Base-by-base conservation (phyloP, 129 eudicot genomes). In the Chrysanthemum makinoi region DNA sequence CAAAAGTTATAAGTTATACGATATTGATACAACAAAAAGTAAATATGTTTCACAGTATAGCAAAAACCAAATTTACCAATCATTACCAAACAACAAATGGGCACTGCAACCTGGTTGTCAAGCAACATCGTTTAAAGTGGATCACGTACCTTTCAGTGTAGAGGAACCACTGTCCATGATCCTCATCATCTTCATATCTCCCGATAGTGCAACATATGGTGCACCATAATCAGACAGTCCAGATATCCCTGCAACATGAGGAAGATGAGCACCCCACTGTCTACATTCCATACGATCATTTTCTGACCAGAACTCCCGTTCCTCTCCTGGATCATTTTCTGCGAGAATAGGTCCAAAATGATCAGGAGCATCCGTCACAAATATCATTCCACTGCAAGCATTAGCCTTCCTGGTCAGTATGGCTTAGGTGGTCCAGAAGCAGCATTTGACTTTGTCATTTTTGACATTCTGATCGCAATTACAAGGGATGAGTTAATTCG, bases 131-230 rank as follows among this genome's bases (percentile, higher is more conserved):
- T 22, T 22, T 22, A 1, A 22, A 22, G 24, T 22, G 24, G 24
- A 22, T 22, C 24, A 10, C 12, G 3, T 71, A 86, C 90, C 89
- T 91, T 78, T 89, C 91, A 0, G 91, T 86, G 65, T 89, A 88
- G 75, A 85, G 76, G 56, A 92, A 92, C 98, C 96, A 89, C 98
- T 13, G 96, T 13, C 98, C 98, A 50, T 92, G 90, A 75, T 92
- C 96, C 66, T 92, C 98, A 50, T 92, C 98, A 76, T 92, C 98
- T 64, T 80, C 84, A 61, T 89, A 89, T 12, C 98, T 96, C 98
- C 98, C 5, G 96, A 92, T 22, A 91, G 82, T 5, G 85, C 97
- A 12, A 91, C 93, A 43, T 96, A 91, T 69, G 84, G 98, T 20
- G 95, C 82, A 43, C 98, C 98, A 80, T 73, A 81, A 61, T 73